Percentiles rank a stretch among this genome's conserved stretches.
Conservation (phyloP, 2,329 filamentous ascomycete genomes). For the Beauveria sp. region DNA sequence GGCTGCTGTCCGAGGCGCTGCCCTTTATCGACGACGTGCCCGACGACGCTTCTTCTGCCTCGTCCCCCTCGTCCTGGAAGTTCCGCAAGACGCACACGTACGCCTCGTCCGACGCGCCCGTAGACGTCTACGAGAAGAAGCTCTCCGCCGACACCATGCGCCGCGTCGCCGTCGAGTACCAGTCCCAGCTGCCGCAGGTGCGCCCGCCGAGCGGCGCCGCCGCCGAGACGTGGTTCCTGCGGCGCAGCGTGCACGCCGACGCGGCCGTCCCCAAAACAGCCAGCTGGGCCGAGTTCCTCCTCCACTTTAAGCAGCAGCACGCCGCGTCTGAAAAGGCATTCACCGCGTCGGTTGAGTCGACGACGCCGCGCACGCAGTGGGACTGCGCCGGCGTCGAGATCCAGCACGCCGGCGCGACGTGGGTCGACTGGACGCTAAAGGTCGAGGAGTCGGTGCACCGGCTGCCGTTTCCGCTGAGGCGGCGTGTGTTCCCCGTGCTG, state of each 20-base stretch:
- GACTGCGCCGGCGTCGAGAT: constrained; percentile 35
- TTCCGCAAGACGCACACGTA: constrained; percentile 41
- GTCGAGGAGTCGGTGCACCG: constrained; percentile 61
- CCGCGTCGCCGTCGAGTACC: constrained; percentile 26
- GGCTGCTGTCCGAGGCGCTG: constrained; percentile 50
- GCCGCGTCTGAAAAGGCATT: constrained; percentile 33
- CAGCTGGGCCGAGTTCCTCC: constrained; percentile 55
- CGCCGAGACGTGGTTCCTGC: constrained; percentile 55
- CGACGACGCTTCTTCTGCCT: constrained; percentile 22
- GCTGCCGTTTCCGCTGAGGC: constrained; percentile 51
- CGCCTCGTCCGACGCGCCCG: constrained; percentile 38
- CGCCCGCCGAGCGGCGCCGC: constrained; percentile 15
- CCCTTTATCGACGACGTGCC: constrained; percentile 51
- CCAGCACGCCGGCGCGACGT: constrained; percentile 30
- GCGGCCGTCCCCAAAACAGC: constrained; percentile 44
- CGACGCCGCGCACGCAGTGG: constrained; percentile 35
- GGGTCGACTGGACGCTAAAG: constrained; percentile 40
- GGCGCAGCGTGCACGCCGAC: constrained; percentile 55
- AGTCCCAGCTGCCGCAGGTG: constrained; percentile 18
- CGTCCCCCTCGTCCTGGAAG: constrained; percentile 35
- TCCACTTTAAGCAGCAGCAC: constrained; percentile 45
- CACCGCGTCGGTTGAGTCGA: constrained; percentile 29
- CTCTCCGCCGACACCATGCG: constrained; percentile 38
- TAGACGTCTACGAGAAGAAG: constrained; percentile 46
- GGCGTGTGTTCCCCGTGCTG: constrained; percentile 60